Percentiles rank a stretch among this genome's conserved stretches.
phyloP scores from a whole-genome alignment of 805 yeast species.

The Candida maesae region DNA sequence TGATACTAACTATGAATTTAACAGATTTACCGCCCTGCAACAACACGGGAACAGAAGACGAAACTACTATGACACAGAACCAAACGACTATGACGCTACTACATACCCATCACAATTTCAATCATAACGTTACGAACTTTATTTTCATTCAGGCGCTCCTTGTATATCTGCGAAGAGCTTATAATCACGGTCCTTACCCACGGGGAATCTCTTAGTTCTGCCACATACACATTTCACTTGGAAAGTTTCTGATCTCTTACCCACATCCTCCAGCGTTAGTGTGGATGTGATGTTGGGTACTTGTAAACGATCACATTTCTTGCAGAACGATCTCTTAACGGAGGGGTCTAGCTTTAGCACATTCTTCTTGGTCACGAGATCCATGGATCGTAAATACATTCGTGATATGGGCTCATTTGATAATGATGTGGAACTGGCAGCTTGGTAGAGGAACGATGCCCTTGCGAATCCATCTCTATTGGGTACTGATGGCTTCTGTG shows the following conservation, averaged over 20 bases:
- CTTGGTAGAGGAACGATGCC: conserved; percentile 55
- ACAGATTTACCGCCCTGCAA: conserved; percentile 32
- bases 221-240: conserved; percentile 54
- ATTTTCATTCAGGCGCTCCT: neutral
- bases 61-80: conserved; percentile 10
- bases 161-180: conserved; percentile 31
- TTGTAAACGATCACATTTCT: conserved; percentile 52
- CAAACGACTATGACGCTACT: neutral
- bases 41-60: conserved; percentile 26
- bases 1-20: neutral
- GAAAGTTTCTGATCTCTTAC: conserved; percentile 45
- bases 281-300: conserved; percentile 45
- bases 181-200: conserved; percentile 53
- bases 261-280: conserved; percentile 39
- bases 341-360: conserved; percentile 62
- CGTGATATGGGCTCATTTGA: conserved; percentile 46
- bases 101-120: no score
- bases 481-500: conserved; percentile 8
- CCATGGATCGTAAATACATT: conserved; percentile 50
- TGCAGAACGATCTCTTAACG: conserved; percentile 67
- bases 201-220: conserved; percentile 50
- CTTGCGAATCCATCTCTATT: conserved; percentile 55
- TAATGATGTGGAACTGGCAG: conserved; percentile 24
- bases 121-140: no score
- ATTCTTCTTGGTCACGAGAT: conserved; percentile 60